Evolutionary conservation across 2,329 filamentous ascomycete species (phyloP), one percentile per base, ranked within the genome.

Genomic region (Phyllachora maydis): DNA sequence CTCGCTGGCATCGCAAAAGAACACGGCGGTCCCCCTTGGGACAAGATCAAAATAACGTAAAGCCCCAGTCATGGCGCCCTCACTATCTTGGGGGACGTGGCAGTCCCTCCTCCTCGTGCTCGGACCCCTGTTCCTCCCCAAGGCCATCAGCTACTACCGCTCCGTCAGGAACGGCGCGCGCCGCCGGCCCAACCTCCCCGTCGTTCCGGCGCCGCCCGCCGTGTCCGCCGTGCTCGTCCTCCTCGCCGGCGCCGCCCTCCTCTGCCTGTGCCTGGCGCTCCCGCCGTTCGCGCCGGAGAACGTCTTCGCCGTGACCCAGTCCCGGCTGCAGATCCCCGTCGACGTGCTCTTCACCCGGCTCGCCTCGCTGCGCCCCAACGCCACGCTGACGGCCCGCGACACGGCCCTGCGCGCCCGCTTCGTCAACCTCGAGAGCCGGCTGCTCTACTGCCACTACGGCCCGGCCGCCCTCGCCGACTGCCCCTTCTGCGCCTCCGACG

Each of bases 291-390:
- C 65, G 5, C 74, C 77, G 4, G 69, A 79, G 42, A 93, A 93
- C 49, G 54, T 95, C 45, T 92, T 95, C 56, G 41, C 47, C 15
- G 46, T 56, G 11, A 93, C 85, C 1, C 58, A 69, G 27, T 88
- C 79, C 23, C 77, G 83, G 16, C 66, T 95, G 11, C 76, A 82
- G 38, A 85, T 77, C 19, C 71, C 81, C n/a, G 72, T 66, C 19
- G 77, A 85, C 40, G 71, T 90, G 16, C 60, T 95, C 30, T 88
- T 92, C 47, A 67, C 63, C 28, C 76, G 85, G 10, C 59, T 95
- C 7, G 47, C 59, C 4, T 45, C 57, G 2, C 40, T 72, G 2
- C 62, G 72, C 0, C 51, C 59, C 1, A 34, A 34, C 17, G 25
- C 14, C 16, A 18, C 15, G 7, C 54, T 78, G 3, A 71, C 65